Conservation (phyloP, 2,329 filamentous ascomycete species). For the Emmonsiellopsis sp. region DNA sequence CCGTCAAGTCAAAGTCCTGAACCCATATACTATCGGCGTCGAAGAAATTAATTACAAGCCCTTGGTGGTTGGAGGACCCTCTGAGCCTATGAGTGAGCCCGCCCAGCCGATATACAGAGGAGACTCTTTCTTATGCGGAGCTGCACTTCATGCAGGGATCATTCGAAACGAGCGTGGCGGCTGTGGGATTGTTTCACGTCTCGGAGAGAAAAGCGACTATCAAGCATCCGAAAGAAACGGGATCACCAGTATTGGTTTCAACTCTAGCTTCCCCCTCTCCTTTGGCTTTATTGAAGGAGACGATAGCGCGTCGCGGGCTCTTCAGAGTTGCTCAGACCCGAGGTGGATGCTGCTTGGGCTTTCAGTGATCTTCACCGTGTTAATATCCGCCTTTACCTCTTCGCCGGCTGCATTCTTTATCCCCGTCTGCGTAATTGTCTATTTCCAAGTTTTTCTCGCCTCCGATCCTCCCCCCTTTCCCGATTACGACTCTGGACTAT, state of each 20-base stretch:
- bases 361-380: conserved; percentile 44
- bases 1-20: conserved; percentile 41
- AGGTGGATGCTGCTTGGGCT: conserved; percentile 51
- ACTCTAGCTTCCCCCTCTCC: conserved; percentile 50
- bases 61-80: conserved; percentile 47
- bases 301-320: conserved; percentile 14
- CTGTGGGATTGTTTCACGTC: conserved; percentile 46
- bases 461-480: conserved; percentile 50
- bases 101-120: conserved; percentile 45
- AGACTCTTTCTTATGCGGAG: conserved; percentile 53
- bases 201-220: conserved; percentile 44
- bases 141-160: conserved; percentile 52
- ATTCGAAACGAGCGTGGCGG: conserved; percentile 46
- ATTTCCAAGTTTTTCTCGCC: conserved; percentile 52
- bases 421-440: conserved; percentile 46
- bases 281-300: conserved; percentile 43
- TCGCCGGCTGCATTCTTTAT: conserved; percentile 45
- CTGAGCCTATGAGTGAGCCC: conserved; percentile 27
- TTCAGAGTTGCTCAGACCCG: conserved; percentile 41
- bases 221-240: conserved; percentile 38
- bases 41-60: conserved; percentile 46
- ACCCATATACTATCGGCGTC: conserved; percentile 50
- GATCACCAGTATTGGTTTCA: conserved; percentile 45
- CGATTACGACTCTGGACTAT: conserved; percentile 47
- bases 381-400: conserved; percentile 49